Conservation (phyloP, 768 basidiomycete genomes). For the Grammothele lineata region DNA sequence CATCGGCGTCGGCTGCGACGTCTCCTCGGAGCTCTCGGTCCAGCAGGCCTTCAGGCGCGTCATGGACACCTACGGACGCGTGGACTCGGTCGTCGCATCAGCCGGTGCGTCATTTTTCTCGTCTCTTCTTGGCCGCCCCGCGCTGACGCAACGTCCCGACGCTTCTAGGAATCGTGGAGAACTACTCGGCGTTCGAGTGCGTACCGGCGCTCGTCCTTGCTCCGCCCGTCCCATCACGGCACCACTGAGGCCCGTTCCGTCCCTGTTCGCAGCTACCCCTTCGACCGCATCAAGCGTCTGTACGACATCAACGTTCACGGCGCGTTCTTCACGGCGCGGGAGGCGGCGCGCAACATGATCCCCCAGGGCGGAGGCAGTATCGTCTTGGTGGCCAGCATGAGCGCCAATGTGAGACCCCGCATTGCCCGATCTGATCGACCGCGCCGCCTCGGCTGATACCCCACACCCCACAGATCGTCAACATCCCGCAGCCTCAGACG, state of each 20-base stretch:
- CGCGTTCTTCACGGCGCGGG: constrained; percentile 92
- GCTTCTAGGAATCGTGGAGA: constrained; percentile 73
- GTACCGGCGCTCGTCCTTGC: constrained; percentile 20
- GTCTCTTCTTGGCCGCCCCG: too few species aligned
- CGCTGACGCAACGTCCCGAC: too few species aligned
- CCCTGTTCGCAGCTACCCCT: constrained; percentile 62
- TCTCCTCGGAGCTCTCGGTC: constrained; percentile 77
- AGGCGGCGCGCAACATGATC: constrained; percentile 91
- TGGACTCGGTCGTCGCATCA: constrained; percentile 85
- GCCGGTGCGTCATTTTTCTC: constrained; percentile 53
- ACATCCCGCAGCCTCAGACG: constrained; percentile 89
- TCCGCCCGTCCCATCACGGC: constrained; percentile 1
- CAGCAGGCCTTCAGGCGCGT: constrained; percentile 65
- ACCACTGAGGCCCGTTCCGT: constrained; percentile 9
- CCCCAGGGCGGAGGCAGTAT: constrained; percentile 75
- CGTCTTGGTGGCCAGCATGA: constrained; percentile 88
- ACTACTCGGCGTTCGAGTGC: constrained; percentile 82
- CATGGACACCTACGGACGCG: constrained; percentile 58
- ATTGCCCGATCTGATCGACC: not conserved
- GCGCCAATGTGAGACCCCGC: constrained; percentile 61
- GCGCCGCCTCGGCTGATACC: constrained; percentile 15
- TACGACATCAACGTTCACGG: constrained; percentile 95
- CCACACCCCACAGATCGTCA: constrained; percentile 58
- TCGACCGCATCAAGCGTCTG: constrained; percentile 76
- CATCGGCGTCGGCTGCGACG: constrained; percentile 82